These are phyloP conservation scores for Arabidopsis arenosa DNA, from an alignment of 345 rosid species.

Conservation along the genomic window DNA sequence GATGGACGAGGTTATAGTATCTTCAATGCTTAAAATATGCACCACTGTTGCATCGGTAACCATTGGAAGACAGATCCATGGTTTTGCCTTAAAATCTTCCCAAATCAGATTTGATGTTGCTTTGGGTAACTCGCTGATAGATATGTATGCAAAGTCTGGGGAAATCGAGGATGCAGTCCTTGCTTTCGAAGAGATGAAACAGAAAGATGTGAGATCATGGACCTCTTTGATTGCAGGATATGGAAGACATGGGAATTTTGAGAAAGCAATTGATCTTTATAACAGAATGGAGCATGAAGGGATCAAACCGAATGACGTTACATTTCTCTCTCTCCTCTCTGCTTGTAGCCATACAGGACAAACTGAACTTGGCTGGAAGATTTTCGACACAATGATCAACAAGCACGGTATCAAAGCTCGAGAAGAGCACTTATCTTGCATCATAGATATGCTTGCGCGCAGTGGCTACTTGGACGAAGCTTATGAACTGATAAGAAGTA, in stretches of 20 bases:
- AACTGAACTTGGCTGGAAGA: conserved; percentile 59
- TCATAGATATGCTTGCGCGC: conserved; percentile 74
- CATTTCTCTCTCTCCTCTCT: conserved; percentile 69
- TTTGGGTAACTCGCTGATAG: conserved; percentile 68
- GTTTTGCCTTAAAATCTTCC: conserved; percentile 55
- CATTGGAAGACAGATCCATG: conserved; percentile 74
- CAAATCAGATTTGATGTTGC: conserved; percentile 54
- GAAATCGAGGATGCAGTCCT: conserved; percentile 59
- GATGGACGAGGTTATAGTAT: conserved; percentile 62
- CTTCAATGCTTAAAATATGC: conserved; percentile 66
- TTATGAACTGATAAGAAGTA: conserved; percentile 49
- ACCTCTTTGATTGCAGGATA: conserved; percentile 73
- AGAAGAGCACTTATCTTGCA: conserved; percentile 69
- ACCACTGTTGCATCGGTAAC: conserved; percentile 55
- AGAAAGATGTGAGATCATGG: conserved; percentile 73
- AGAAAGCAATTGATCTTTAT: conserved; percentile 61
- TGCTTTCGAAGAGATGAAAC: conserved; percentile 57
- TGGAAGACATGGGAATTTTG: conserved; percentile 66
- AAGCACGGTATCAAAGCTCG: conserved; percentile 56
- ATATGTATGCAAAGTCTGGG: conserved; percentile 84
- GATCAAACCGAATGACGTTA: conserved; percentile 64
- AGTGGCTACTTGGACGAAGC: conserved; percentile 66
- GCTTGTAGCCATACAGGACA: conserved; percentile 77
- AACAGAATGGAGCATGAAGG: conserved; percentile 61
- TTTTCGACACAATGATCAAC: conserved; percentile 60